These are phyloP conservation scores for Huntiella bhutanensis DNA, from an alignment of 2,329 filamentous ascomycete species.

Conservation along the genomic window DNA sequence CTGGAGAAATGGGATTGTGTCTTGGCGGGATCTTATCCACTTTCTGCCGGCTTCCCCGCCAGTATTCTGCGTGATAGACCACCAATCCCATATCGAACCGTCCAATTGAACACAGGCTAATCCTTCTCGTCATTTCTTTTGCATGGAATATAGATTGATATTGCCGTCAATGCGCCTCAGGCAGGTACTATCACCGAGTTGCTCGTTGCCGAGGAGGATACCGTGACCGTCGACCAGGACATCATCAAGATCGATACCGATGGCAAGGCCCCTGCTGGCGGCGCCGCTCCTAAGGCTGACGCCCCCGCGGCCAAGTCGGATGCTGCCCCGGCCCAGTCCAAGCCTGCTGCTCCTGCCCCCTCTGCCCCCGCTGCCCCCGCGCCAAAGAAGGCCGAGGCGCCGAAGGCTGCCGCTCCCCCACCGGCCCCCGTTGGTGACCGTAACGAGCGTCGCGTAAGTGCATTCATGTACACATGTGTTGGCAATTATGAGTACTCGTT, in stretches of 20 bases:
- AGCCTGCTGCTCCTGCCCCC: conserved; percentile 14
- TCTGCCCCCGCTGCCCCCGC: conserved; percentile 11
- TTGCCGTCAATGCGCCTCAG: conserved; percentile 84
- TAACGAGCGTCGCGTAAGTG: conserved; percentile 68
- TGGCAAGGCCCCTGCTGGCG: conserved; percentile 7
- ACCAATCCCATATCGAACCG: not conserved
- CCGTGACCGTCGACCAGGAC: conserved; percentile 84
- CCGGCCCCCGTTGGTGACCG: conserved; percentile 37
- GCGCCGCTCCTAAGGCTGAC: conserved; percentile 1
- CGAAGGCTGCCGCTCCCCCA: conserved; percentile 11
- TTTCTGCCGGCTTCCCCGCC: too few species aligned
- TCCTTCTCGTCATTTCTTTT: not conserved
- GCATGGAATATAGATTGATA: conserved; percentile 54
- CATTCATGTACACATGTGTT: not conserved
- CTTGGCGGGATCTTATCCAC: too few species aligned
- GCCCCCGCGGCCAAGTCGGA: conserved; percentile 2
- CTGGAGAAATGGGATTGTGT: not conserved
- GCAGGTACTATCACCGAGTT: conserved; percentile 84
- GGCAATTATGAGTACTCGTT: not conserved
- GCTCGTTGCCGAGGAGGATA: conserved; percentile 83
- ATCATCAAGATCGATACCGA: conserved; percentile 73
- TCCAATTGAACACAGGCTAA: not conserved
- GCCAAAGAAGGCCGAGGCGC: conserved; percentile 12
- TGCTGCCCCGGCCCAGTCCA: not conserved
- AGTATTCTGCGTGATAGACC: too few species aligned